Conservation (phyloP, 371 early-diverging fungal genomes). For the Batrachochytrium dendrobatidis region DNA sequence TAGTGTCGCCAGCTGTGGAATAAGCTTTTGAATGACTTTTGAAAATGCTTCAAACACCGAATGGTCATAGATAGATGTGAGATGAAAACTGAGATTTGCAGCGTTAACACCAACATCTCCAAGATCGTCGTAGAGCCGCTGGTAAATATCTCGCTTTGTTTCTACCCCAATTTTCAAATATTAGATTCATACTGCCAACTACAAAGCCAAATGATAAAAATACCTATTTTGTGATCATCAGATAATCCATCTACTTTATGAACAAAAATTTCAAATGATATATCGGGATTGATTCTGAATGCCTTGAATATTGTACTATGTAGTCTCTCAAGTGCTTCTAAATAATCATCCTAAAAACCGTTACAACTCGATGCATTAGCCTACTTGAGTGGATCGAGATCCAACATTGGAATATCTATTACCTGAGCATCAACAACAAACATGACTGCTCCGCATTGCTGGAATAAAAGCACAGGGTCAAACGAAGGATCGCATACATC, state of each 20-base stretch:
- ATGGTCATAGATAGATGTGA: constrained; percentile 91
- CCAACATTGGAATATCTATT: constrained; percentile 3
- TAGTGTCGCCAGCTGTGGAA: constrained; percentile 77
- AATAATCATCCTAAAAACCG: constrained; percentile 68
- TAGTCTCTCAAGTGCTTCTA: constrained; percentile 68
- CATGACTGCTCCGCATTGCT: constrained; percentile 55
- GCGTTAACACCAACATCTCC: constrained; percentile 73
- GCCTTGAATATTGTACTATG: constrained; percentile 70
- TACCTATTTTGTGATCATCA: constrained; percentile 88
- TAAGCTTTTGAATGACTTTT: constrained; percentile 87
- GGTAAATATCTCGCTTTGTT: constrained; percentile 86
- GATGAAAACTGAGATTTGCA: constrained; percentile 72
- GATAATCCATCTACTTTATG: constrained; percentile 95
- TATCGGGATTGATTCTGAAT: constrained; percentile 67
- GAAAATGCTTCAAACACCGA: constrained; percentile 92
- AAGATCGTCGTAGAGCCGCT: constrained; percentile 78
- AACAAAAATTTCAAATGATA: constrained; percentile 86
- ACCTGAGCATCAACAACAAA: constrained; percentile 93
- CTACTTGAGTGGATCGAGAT: neutral
- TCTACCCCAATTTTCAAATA: constrained; percentile 48
- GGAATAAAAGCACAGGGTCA: constrained; percentile 57
- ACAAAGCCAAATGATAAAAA: neutral
- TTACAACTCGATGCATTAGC: neutral
- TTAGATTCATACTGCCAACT: too few species aligned
- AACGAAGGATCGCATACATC: constrained; percentile 73